Evolutionary conservation across 805 yeast genomes (phyloP).

Genomic region (Wickerhamomyces rabaulensis): DNA sequence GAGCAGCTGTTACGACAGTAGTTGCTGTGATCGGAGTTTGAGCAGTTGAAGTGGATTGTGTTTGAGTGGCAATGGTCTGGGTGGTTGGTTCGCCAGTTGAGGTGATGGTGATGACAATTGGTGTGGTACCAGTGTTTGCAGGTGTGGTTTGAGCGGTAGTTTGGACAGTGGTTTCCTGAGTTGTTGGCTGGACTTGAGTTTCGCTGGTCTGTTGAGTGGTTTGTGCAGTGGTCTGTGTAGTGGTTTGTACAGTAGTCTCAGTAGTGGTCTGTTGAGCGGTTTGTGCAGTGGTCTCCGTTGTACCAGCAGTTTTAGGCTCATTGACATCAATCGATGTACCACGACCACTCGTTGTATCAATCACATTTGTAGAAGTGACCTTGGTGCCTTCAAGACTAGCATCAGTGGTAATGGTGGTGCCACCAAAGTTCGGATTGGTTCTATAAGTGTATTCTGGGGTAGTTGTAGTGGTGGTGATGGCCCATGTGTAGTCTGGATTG

Average conservation of each 20-base stretch:
- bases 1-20: background rate
- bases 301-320: background rate
- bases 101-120: background rate
- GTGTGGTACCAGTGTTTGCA: background rate
- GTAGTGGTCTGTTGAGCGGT: too few species aligned
- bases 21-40: background rate
- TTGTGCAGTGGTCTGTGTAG: too few species aligned
- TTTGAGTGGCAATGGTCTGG: background rate
- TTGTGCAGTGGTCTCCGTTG: too few species aligned
- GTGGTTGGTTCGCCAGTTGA: background rate
- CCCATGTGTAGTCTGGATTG: background rate
- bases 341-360: constrained; percentile 5
- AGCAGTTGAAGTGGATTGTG: background rate
- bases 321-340: background rate
- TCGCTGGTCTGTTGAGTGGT: too few species aligned
- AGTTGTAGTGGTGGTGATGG: constrained; percentile 2
- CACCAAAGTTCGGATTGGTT: constrained; percentile 16
- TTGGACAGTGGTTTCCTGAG: background rate
- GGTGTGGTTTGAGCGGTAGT: background rate
- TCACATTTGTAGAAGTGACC: constrained; percentile 13
- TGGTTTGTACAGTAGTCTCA: too few species aligned
- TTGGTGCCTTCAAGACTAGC: constrained; percentile 12
- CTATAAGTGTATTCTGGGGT: constrained; percentile 13
- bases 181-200: too few species aligned
- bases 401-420: constrained; percentile 16